phyloP scores from a whole-genome alignment of 305 asterid genomes.

The Ajuga reptans region DNA sequence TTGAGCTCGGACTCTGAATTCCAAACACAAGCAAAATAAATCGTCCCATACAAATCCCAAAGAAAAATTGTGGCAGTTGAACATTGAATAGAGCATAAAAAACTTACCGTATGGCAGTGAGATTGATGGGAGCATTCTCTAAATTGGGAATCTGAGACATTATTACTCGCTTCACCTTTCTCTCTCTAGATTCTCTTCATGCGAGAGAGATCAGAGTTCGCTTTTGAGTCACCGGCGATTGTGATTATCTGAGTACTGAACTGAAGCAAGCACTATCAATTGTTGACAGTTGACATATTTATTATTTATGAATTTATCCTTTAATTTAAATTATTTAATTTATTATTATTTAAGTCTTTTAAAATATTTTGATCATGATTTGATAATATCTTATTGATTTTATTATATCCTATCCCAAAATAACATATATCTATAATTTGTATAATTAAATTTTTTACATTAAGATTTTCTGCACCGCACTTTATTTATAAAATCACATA shows the following conservation, averaged over 20 bases:
- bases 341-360: no score
- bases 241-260: neutral
- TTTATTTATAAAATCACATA: no score
- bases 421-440: no score
- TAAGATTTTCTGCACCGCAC: no score
- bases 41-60: neutral
- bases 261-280: no score
- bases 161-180: conserved; percentile 19
- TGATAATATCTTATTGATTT: no score
- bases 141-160: conserved; percentile 92
- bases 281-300: no score
- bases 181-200: conserved; percentile 12
- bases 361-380: no score
- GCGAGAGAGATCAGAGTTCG: neutral
- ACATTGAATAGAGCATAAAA: neutral
- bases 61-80: neutral
- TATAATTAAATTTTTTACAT: no score
- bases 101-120: conserved; percentile 53
- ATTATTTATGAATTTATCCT: no score
- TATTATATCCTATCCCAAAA: no score
- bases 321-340: no score
- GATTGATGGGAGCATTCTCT: conserved; percentile 82
- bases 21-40: conserved; percentile 3
- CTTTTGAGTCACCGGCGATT: neutral
- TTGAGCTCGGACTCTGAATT: conserved; percentile 65